Evolutionary conservation across 2,329 filamentous ascomycete species (phyloP), one percentile per base, ranked within the genome.

Genomic region (Epichloe gansuensis): DNA sequence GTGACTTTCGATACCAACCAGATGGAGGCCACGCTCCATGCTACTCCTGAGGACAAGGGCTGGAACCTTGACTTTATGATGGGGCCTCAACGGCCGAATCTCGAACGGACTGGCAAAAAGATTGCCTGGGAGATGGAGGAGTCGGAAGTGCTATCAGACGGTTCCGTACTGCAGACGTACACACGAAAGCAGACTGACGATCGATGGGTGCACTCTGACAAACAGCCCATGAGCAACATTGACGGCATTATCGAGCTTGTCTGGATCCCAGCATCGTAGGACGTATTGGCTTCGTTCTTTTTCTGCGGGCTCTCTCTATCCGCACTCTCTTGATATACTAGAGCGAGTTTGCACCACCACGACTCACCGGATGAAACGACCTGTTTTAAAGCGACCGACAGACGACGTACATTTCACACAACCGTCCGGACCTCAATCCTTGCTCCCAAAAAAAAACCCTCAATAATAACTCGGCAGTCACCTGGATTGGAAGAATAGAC

Each of bases 201-300:
- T 61, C 66, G 77, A 55, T 81, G 77, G 77, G 71, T 71, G 11
- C 67, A 74, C 54, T 58, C 60, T 40, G 67, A 71, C 55, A 73
- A 67, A 42, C 64, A 65, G 50, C 66, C 69, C 1, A 78, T 80
- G 75, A 75, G 71, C 56, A 68, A 71, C 49, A 67, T 72, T 17
- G 77, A 81, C 58, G 77, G 77, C 3, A 61, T 80, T 35, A 68
- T 81, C 44, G 77, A 81, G 66, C 66, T 81, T 53, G 71, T 80
- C 50, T 81, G 77, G 77, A 66, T 78, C 41, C 71, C 75, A 12
- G 41, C 48, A 13, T 58, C 59, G n/a, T 62, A 51, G 52, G 21
- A 17, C 6, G 25, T 27, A 15, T 13, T 23, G 50, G 34, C n/a
- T n/a, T n/a, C 13, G 27, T 46, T 46, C 17, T 39, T 12, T 45